Conservation (phyloP, 306 rosid genomes). For the Potentilla sterilis region DNA sequence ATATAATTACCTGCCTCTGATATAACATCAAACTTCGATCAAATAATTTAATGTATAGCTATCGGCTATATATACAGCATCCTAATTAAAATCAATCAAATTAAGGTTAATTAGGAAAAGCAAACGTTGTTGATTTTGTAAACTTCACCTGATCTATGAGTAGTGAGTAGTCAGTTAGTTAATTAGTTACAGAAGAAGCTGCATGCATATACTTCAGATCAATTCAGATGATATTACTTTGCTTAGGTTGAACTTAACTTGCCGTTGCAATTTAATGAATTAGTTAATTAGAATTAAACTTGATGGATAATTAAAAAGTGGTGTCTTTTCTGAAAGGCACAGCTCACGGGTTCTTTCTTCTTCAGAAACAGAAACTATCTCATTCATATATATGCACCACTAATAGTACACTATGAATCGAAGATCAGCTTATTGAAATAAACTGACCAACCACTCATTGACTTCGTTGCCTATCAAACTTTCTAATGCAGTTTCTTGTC, state of each 20-base stretch:
- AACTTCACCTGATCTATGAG: background rate
- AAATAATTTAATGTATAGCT: background rate
- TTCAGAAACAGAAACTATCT: background rate
- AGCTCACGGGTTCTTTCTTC: slow-evolving; percentile 3
- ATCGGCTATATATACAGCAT: too few relatives aligned
- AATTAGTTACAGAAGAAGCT: background rate
- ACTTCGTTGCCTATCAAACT: background rate
- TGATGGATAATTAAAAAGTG: background rate
- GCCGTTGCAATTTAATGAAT: background rate
- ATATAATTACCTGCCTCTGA: background rate
- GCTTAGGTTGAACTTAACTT: slow-evolving; percentile 8
- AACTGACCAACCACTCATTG: slow-evolving; percentile 13
- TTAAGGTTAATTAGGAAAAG: too few relatives aligned
- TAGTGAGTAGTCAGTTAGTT: background rate
- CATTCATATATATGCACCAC: slow-evolving; percentile 1
- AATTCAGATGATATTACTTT: background rate
- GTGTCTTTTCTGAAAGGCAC: background rate
- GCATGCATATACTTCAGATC: background rate
- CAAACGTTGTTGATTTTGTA: too few relatives aligned
- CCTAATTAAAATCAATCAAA: too few relatives aligned
- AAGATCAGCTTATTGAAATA: background rate
- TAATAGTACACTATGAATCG: background rate
- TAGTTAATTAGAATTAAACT: background rate
- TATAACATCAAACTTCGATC: background rate
- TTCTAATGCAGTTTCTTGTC: background rate